These are phyloP conservation scores for Acorus calamus DNA, from an alignment of 106 monocot genomes.

Conservation along the genomic window DNA sequence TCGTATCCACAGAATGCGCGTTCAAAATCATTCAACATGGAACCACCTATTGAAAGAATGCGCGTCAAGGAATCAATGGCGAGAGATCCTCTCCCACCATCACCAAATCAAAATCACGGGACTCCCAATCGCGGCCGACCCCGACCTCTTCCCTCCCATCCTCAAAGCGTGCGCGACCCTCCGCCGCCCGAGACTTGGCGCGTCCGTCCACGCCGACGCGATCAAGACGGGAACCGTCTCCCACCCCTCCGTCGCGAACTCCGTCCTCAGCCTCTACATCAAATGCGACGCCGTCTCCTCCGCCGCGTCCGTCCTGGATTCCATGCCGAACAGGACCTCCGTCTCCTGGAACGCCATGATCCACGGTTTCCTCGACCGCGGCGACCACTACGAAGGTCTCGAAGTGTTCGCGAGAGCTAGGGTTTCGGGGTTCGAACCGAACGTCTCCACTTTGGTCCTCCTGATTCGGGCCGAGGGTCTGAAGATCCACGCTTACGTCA, in stretches of 20 bases:
- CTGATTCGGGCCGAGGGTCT: constrained; percentile 42
- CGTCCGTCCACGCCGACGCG: constrained; percentile 37
- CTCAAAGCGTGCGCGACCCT: constrained; percentile 44
- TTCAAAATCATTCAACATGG: no score
- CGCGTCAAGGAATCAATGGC: constrained; percentile 1
- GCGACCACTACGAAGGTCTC: constrained; percentile 26
- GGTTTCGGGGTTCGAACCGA: constrained; percentile 32
- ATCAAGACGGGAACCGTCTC: constrained; percentile 43
- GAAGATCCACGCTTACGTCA: constrained; percentile 34
- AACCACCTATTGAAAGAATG: no score
- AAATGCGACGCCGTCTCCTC: constrained; percentile 40
- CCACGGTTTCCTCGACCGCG: constrained; percentile 40
- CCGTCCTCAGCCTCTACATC: constrained; percentile 60
- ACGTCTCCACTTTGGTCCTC: constrained; percentile 56
- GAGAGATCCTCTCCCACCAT: constrained; percentile 14
- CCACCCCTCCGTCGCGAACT: constrained; percentile 35
- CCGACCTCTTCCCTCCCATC: constrained; percentile 26
- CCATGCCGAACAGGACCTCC: constrained; percentile 39
- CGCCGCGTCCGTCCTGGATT: constrained; percentile 28
- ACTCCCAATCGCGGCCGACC: not conserved
- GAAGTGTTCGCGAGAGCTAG: constrained; percentile 29
- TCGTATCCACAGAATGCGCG: no score
- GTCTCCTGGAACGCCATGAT: constrained; percentile 74
- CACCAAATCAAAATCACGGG: constrained; percentile 10
- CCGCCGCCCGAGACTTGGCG: constrained; percentile 23